phyloP scores from a whole-genome alignment of 768 basidiomycete species.

The Clitopilus hobsonii region DNA sequence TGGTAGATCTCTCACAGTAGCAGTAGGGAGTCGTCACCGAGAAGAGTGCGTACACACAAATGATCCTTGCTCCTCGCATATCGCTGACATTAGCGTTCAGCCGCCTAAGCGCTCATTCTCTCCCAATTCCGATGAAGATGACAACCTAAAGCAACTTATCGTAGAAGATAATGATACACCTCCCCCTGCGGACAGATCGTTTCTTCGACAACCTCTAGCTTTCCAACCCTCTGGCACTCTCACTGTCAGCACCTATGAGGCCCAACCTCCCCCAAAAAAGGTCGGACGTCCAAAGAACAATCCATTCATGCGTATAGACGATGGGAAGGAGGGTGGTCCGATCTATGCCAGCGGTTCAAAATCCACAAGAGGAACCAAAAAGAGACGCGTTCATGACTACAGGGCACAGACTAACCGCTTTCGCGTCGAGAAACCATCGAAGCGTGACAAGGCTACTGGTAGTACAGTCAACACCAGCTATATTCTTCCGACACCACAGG shows the following conservation, averaged over 20 bases:
- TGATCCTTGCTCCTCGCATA: background rate
- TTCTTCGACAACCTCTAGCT: conserved; percentile 57
- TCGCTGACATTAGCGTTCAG: conserved; percentile 19
- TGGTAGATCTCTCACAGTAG: conserved; percentile 31
- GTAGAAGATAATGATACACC: conserved; percentile 42
- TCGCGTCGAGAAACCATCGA: conserved; percentile 34
- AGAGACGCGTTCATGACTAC: conserved; percentile 31
- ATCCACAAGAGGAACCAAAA: conserved; percentile 23
- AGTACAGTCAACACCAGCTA: background rate
- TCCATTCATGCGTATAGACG: background rate
- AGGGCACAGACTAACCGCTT: conserved; percentile 46
- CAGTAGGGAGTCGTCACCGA: conserved; percentile 54
- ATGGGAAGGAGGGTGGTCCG: background rate
- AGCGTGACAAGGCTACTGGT: background rate
- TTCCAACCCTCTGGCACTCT: too few species aligned
- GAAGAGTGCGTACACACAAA: conserved; percentile 28
- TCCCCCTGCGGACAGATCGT: conserved; percentile 41
- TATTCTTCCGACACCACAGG: background rate
- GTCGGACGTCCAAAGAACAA: conserved; percentile 12
- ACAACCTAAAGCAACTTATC: conserved; percentile 30
- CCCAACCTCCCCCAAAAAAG: conserved; percentile 30
- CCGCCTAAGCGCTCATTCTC: conserved; percentile 45
- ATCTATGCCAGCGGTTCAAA: background rate
- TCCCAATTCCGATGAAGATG: conserved; percentile 47
- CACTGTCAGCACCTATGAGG: too few species aligned